Evolutionary conservation across 805 yeast species (phyloP).

Genomic region (Saturnispora mendoncae): DNA sequence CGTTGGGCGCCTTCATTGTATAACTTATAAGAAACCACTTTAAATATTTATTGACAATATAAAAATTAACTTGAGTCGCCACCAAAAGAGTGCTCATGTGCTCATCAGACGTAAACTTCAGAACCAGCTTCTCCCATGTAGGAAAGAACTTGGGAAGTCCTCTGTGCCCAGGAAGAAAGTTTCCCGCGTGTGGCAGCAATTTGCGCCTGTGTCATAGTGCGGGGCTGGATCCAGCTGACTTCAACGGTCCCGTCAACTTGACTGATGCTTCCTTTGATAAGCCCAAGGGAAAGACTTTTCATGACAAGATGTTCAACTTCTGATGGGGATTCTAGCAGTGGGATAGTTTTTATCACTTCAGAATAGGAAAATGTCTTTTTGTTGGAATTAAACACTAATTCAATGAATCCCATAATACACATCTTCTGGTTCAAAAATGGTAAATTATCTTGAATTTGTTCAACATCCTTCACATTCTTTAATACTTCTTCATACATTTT

Average conservation of each 20-base stretch:
- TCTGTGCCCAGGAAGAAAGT: slow-evolving; percentile 67
- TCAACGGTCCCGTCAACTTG: slow-evolving; percentile 73
- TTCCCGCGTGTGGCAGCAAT: slow-evolving; percentile 66
- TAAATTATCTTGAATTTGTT: slow-evolving; percentile 42
- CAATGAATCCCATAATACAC: slow-evolving; percentile 85
- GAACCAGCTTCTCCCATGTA: slow-evolving; percentile 55
- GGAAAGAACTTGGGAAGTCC: slow-evolving; percentile 56
- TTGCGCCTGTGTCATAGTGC: slow-evolving; percentile 79
- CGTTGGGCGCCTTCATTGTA: slow-evolving; percentile 85
- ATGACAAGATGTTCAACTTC: slow-evolving; percentile 87
- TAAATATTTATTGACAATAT: too few species aligned
- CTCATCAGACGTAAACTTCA: slow-evolving; percentile 46
- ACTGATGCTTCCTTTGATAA: slow-evolving; percentile 84
- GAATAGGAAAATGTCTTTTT: slow-evolving; percentile 64
- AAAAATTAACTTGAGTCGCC: not conserved
- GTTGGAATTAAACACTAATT: slow-evolving; percentile 69
- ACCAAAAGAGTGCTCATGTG: not conserved
- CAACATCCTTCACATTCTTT: slow-evolving; percentile 4
- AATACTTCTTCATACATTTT: slow-evolving; percentile 37
- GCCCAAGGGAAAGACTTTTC: slow-evolving; percentile 78
- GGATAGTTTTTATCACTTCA: slow-evolving; percentile 60
- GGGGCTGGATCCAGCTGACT: slow-evolving; percentile 92
- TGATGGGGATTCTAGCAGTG: slow-evolving; percentile 49
- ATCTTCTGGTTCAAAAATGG: slow-evolving; percentile 80
- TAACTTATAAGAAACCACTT: too few species aligned